Conservation (phyloP, 2,329 filamentous ascomycete genomes). For the Knoxdaviesia proteae region DNA sequence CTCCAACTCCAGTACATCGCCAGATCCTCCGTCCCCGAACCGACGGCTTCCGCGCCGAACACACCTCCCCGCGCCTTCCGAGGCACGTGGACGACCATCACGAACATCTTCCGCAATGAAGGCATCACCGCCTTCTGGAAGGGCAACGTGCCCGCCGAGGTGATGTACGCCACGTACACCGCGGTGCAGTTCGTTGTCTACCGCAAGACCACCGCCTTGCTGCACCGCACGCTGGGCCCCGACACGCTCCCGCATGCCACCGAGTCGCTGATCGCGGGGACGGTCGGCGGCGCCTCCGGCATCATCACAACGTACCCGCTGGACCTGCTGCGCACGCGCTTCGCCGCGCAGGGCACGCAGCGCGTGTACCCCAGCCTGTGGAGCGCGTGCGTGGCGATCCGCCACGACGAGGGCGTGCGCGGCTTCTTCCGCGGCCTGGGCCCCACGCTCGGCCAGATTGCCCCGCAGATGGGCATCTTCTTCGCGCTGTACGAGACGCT, state of each 20-base stretch:
- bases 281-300: constrained; percentile 59
- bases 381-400: constrained; percentile 51
- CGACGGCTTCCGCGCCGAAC: not conserved
- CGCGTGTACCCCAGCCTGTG: constrained; percentile 58
- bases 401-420: constrained; percentile 45
- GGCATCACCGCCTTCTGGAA: constrained; percentile 85
- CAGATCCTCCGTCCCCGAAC: not conserved
- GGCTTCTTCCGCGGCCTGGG: constrained; percentile 81
- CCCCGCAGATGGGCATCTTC: constrained; percentile 94
- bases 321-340: constrained; percentile 79
- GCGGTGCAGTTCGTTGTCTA: constrained; percentile 82
- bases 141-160: constrained; percentile 87
- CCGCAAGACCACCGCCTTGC: constrained; percentile 46
- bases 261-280: constrained; percentile 69
- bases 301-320: constrained; percentile 79
- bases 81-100: constrained; percentile 56
- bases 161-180: constrained; percentile 83
- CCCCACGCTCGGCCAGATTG: constrained; percentile 68
- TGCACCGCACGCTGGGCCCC: constrained; percentile 29
- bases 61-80: constrained; percentile 36
- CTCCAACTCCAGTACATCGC: constrained; percentile 54
- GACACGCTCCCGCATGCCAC: constrained; percentile 37
- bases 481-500: constrained; percentile 75
- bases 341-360: constrained; percentile 76
- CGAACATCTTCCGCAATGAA: constrained; percentile 58